A percentile compares a stretch with the other conserved stretches of the same genome.
Conservation (phyloP, 2,329 filamentous ascomycete genomes). For the Lachnellula arida region DNA sequence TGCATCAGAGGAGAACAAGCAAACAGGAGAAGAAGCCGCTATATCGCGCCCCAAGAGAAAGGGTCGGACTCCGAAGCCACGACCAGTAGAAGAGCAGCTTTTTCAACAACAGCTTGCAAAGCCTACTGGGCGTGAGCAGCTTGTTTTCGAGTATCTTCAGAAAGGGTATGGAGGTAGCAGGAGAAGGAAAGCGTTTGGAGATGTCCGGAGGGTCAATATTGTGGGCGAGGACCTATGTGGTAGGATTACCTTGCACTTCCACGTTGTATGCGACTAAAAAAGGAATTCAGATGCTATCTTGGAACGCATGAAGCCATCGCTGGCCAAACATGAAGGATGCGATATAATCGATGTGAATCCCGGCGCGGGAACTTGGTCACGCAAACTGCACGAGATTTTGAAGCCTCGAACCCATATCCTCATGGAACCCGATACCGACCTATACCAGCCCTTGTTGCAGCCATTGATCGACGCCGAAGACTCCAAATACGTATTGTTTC, state of each 20-base stretch:
- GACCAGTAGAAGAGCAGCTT: background rate
- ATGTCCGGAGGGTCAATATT: slow-evolving; percentile 47
- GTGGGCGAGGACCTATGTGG: slow-evolving; percentile 46
- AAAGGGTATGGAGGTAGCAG: slow-evolving; percentile 2
- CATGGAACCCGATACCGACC: slow-evolving; percentile 62
- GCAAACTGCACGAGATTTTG: slow-evolving; percentile 67
- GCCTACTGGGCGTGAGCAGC: background rate
- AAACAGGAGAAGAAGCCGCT: no score
- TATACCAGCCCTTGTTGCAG: slow-evolving; percentile 58
- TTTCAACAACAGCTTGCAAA: background rate
- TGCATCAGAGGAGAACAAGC: no score
- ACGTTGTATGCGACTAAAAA: slow-evolving; percentile 2
- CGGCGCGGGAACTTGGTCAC: slow-evolving; percentile 72
- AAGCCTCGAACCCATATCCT: slow-evolving; percentile 79
- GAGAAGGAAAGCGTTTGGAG: slow-evolving; percentile 15
- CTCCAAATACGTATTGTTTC: slow-evolving; percentile 44
- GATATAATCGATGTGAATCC: slow-evolving; percentile 87
- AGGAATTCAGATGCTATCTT: slow-evolving; percentile 37
- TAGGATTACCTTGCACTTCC: slow-evolving; percentile 9
- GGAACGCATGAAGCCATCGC: slow-evolving; percentile 60
- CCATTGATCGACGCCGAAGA: slow-evolving; percentile 49
- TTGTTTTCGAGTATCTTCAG: slow-evolving; percentile 3
- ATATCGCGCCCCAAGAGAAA: background rate
- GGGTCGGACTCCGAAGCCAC: background rate
- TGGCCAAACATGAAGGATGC: slow-evolving; percentile 69